phyloP scores from a whole-genome alignment of 140 eudicot species.

The Erigeron philadelphicus region DNA sequence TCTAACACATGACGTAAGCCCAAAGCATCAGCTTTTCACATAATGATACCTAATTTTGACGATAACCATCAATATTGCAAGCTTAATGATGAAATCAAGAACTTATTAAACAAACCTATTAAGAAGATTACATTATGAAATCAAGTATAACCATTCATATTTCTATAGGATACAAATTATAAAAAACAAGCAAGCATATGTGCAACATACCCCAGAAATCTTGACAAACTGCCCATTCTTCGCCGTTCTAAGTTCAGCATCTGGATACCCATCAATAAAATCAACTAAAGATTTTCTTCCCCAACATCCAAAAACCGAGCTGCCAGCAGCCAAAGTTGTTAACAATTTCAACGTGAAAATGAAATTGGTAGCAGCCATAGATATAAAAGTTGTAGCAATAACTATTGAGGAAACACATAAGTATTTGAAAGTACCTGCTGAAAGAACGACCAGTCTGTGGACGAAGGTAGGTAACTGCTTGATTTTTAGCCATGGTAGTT shows the following conservation, averaged over 20 bases:
- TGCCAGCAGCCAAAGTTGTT: conserved; percentile 30
- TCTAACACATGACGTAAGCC: conserved; percentile 10
- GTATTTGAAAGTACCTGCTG: conserved; percentile 33
- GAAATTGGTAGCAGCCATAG: conserved; percentile 23
- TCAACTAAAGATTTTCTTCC: conserved; percentile 51
- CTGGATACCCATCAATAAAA: conserved; percentile 56
- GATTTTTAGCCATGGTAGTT: conserved; percentile 40
- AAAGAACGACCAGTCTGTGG: conserved; percentile 39
- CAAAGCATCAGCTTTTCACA: conserved; percentile 12
- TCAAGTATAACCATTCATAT: too few relatives aligned
- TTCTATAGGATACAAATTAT: too few relatives aligned
- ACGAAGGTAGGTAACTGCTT: conserved; percentile 53
- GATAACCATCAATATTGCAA: conserved; percentile 14
- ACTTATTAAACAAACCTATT: conserved; percentile 5
- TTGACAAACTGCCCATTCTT: conserved; percentile 71
- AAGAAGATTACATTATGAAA: neutral
- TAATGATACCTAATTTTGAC: conserved; percentile 12
- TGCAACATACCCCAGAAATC: conserved; percentile 68
- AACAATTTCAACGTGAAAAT: conserved; percentile 31
- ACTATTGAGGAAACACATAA: too few relatives aligned
- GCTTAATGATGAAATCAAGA: conserved; percentile 14
- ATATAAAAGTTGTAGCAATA: neutral
- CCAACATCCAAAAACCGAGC: conserved; percentile 43
- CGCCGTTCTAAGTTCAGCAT: conserved; percentile 67
- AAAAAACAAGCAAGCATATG: neutral